phyloP scores from a whole-genome alignment of 495 filamentous ascomycete genomes.

The Neurospora sublineolata region DNA sequence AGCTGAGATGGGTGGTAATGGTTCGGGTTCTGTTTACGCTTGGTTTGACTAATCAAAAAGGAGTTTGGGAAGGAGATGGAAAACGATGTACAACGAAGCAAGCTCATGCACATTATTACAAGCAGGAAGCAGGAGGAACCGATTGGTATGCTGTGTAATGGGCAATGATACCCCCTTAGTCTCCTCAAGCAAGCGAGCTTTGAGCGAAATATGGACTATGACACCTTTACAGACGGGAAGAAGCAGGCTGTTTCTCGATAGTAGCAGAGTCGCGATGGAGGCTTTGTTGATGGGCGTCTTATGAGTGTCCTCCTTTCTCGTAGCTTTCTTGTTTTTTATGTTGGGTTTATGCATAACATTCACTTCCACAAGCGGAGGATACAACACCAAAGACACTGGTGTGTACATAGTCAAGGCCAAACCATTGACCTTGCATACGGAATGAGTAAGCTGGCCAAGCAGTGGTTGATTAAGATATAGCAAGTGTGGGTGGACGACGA shows the following conservation, averaged over 20 bases:
- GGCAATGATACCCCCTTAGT: background rate
- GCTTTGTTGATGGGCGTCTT: background rate
- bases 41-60: background rate
- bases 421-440: background rate
- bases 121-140: background rate
- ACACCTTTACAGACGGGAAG: background rate
- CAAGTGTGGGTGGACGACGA: background rate
- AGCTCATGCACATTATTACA: background rate
- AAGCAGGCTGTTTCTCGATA: background rate
- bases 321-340: background rate
- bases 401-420: background rate
- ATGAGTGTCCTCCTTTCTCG: background rate
- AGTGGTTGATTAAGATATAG: background rate
- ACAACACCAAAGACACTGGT: background rate
- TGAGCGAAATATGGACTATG: background rate
- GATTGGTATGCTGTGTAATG: background rate
- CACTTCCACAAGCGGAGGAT: background rate
- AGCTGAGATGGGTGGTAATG: background rate
- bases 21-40: background rate
- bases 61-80: background rate
- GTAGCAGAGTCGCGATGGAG: background rate
- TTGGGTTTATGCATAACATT: background rate
- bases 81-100: background rate
- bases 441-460: background rate
- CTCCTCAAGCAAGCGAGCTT: background rate